Evolutionary conservation across 148 eudicot genomes (phyloP).

Genomic region (Rhododendron ferrugineum): DNA sequence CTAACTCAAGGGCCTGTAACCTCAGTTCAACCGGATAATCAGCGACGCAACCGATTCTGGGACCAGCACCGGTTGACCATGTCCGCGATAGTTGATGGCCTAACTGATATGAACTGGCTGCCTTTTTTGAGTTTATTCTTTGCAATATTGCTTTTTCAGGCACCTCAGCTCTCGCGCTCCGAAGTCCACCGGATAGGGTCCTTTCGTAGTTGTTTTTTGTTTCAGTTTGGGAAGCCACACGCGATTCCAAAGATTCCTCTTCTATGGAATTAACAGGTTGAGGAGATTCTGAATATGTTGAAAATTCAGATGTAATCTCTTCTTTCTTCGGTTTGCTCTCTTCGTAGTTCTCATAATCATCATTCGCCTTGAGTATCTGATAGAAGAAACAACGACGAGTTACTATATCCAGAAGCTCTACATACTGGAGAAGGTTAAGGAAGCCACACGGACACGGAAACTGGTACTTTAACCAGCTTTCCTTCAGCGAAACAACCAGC

Average conservation of each 20-base stretch:
- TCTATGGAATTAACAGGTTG: slow-evolving; percentile 12
- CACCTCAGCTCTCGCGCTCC: slow-evolving; percentile 62
- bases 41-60: slow-evolving; percentile 78
- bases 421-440: background rate
- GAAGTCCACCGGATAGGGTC: slow-evolving; percentile 80
- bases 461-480: background rate
- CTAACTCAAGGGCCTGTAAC: slow-evolving; percentile 64
- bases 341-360: slow-evolving; percentile 46
- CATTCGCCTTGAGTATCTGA: slow-evolving; percentile 57
- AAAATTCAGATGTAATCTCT: slow-evolving; percentile 8
- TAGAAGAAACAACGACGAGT: background rate
- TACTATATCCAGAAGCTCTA: slow-evolving; percentile 1
- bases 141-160: slow-evolving; percentile 53
- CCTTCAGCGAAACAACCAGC: background rate
- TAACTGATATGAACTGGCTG: slow-evolving; percentile 50
- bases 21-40: slow-evolving; percentile 78
- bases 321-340: slow-evolving; percentile 17
- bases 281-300: slow-evolving; percentile 23
- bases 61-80: slow-evolving; percentile 88
- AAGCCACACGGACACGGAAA: background rate
- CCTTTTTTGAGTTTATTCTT: slow-evolving; percentile 69
- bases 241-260: slow-evolving; percentile 18
- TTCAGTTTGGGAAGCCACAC: slow-evolving; percentile 21
- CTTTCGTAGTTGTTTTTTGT: slow-evolving; percentile 40
- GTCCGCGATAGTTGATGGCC: slow-evolving; percentile 55